Conservation (phyloP, 257 asterid genomes). For the Solanum arcanum region DNA sequence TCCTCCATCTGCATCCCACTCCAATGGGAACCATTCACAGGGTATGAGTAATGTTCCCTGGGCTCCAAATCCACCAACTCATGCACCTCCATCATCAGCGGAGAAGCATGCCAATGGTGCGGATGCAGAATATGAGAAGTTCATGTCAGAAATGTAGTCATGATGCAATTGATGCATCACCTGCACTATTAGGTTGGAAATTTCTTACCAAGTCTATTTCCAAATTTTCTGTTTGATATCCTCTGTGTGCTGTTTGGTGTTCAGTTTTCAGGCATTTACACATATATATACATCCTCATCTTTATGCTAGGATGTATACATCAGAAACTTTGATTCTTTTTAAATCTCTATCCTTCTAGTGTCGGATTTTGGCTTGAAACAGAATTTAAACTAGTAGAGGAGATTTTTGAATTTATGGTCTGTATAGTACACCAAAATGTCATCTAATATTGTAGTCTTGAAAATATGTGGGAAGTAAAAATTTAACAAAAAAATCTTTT, state of each 20-base stretch:
- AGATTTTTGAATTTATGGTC: neutral
- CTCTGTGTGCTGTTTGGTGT: neutral
- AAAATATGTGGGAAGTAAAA: neutral
- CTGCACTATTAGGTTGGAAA: constrained; percentile 5
- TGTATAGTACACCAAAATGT: neutral
- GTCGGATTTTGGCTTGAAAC: neutral
- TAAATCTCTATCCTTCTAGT: neutral
- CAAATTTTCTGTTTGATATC: neutral
- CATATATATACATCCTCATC: neutral
- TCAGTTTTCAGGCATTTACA: neutral
- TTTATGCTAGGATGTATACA: neutral
- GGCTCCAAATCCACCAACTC: constrained; percentile 60
- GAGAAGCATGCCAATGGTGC: constrained; percentile 41
- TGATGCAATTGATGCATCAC: neutral
- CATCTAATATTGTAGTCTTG: neutral
- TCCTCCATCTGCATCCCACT: constrained; percentile 43
- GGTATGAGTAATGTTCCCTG: constrained; percentile 62
- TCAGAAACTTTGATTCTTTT: neutral
- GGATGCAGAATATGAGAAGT: constrained; percentile 86
- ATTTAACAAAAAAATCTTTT: neutral
- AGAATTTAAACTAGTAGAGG: neutral
- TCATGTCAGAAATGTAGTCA: constrained; percentile 91
- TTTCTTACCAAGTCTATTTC: constrained; percentile 11
- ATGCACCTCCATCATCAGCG: constrained; percentile 47
- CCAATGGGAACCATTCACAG: constrained; percentile 43